A percentile compares a stretch with the other conserved stretches of the same genome.
Conservation (phyloP, 768 basidiomycete species). For the Leccinellum rugosiceps region DNA sequence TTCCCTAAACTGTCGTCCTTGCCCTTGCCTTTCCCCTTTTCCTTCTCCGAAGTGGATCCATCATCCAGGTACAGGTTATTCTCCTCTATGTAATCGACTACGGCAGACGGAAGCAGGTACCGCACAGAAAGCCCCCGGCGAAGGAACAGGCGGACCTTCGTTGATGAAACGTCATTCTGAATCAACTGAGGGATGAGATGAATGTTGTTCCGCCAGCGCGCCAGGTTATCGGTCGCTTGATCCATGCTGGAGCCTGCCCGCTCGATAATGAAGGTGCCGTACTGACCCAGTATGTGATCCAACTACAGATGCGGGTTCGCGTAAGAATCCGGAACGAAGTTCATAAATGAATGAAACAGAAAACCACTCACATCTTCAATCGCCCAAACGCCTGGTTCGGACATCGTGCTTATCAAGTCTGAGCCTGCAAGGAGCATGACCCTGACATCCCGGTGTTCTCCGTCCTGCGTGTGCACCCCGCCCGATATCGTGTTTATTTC, state of each 20-base stretch:
- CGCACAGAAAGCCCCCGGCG: constrained; percentile 78
- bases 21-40: constrained; percentile 39
- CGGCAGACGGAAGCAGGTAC: constrained; percentile 87
- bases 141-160: constrained; percentile 83
- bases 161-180: constrained; percentile 96
- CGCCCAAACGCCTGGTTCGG: constrained; percentile 97
- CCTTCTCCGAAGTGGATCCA: constrained; percentile 32
- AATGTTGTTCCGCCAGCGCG: constrained; percentile 79
- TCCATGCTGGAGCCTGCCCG: constrained; percentile 91
- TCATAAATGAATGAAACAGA: not conserved
- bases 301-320: constrained; percentile 49
- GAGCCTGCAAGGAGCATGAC: constrained; percentile 97
- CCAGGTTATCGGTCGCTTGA: constrained; percentile 71
- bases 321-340: constrained; percentile 13
- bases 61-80: constrained; percentile 76
- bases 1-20: constrained; percentile 30
- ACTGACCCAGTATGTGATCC: constrained; percentile 93
- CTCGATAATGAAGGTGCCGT: constrained; percentile 94
- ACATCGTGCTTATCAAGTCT: constrained; percentile 96
- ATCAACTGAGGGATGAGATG: constrained; percentile 92
- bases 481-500: constrained; percentile 86
- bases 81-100: constrained; percentile 93
- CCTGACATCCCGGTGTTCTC: constrained; percentile 70
- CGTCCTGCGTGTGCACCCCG: constrained; percentile 71
- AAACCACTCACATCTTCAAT: constrained; percentile 76